Conservation (phyloP, 495 filamentous ascomycete genomes). For the Thermothielavioides terrestris region DNA sequence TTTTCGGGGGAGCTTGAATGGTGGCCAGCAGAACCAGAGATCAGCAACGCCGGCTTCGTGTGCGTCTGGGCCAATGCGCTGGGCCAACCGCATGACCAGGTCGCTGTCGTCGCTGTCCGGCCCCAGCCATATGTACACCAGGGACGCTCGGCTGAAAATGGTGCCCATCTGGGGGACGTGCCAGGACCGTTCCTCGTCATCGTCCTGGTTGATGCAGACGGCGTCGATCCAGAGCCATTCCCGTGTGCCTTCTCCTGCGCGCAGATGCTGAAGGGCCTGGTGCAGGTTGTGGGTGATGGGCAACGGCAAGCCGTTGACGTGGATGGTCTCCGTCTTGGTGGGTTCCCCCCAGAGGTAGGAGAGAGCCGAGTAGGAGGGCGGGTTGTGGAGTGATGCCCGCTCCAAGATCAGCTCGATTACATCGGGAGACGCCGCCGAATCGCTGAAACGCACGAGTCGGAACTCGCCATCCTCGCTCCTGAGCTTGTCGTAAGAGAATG, state of each 20-base stretch:
- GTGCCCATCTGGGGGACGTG: background rate
- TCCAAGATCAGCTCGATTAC: background rate
- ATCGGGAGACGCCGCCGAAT: background rate
- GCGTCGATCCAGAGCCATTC: background rate
- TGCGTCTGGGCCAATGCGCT: background rate
- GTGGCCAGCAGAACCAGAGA: background rate
- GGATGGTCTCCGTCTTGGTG: no score
- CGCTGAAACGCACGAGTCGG: background rate
- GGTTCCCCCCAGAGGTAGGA: background rate
- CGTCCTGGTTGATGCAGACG: background rate
- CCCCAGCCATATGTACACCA: background rate
- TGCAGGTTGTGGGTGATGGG: background rate
- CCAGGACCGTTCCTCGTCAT: background rate
- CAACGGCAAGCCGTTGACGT: no score
- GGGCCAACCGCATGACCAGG: background rate
- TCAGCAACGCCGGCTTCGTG: background rate
- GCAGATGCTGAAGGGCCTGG: background rate
- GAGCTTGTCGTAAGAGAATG: background rate
- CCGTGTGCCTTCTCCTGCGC: background rate
- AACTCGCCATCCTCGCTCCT: background rate
- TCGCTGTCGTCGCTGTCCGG: background rate
- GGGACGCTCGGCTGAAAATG: background rate
- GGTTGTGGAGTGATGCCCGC: background rate
- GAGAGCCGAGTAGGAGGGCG: background rate
- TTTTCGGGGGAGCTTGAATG: background rate